phyloP scores from a whole-genome alignment of 805 yeast genomes.

The Candida xyloterini region DNA sequence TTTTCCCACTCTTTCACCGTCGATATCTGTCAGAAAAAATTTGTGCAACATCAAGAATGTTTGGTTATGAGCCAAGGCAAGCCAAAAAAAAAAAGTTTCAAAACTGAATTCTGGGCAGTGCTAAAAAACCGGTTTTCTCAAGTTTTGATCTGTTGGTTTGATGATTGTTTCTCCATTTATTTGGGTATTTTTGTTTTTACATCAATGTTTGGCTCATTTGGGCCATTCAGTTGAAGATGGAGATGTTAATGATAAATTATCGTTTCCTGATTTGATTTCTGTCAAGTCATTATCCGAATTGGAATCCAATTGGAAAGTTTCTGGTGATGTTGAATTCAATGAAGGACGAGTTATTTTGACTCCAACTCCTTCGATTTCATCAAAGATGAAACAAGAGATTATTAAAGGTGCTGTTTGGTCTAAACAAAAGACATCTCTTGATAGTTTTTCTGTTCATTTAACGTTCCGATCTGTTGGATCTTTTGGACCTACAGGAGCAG shows the following conservation, averaged over 20 bases:
- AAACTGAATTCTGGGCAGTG: too few species aligned
- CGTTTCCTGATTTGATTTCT: slow-evolving; percentile 27
- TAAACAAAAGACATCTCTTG: slow-evolving; percentile 27
- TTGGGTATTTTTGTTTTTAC: slow-evolving; percentile 2
- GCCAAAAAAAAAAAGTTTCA: slow-evolving; percentile 1
- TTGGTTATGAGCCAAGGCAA: slow-evolving; percentile 3
- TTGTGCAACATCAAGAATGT: slow-evolving; percentile 5
- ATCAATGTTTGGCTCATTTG: slow-evolving; percentile 4
- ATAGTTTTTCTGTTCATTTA: slow-evolving; percentile 48
- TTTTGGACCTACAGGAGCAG: slow-evolving; percentile 49
- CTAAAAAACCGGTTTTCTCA: too few species aligned
- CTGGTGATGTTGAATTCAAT: slow-evolving; percentile 39
- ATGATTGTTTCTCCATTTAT: slow-evolving; percentile 2
- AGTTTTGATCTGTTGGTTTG: not conserved
- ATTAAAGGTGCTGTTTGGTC: slow-evolving; percentile 48
- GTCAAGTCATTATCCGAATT: slow-evolving; percentile 23
- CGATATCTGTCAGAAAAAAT: slow-evolving; percentile 11
- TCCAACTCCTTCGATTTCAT: slow-evolving; percentile 34
- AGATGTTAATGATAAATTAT: slow-evolving; percentile 10
- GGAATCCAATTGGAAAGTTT: slow-evolving; percentile 46
- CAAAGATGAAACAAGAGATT: slow-evolving; percentile 23
- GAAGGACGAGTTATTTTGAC: slow-evolving; percentile 56
- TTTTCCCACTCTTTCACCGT: slow-evolving; percentile 13
- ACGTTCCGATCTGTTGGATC: slow-evolving; percentile 62
- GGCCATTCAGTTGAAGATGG: slow-evolving; percentile 5